Evolutionary conservation across 257 asterid genomes (phyloP).

Genomic region (Handroanthus guayacan): DNA sequence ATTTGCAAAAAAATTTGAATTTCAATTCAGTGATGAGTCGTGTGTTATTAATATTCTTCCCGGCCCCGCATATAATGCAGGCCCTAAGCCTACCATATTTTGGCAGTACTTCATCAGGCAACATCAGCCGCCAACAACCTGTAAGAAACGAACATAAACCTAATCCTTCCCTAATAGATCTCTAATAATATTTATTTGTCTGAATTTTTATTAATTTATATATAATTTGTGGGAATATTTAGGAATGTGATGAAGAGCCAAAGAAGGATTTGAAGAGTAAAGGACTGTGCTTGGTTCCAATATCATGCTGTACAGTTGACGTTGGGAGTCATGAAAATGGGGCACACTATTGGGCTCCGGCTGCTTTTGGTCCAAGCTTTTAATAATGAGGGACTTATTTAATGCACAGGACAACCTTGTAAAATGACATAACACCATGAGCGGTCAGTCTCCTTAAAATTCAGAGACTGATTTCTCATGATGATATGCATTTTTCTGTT

Average conservation of each 20-base stretch:
- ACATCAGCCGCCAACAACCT: slow-evolving; percentile 50
- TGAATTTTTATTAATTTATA: neutral
- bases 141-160: slow-evolving; percentile 39
- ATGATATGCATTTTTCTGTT: slow-evolving; percentile 65
- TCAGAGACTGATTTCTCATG: slow-evolving; percentile 76
- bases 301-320: slow-evolving; percentile 66
- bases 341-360: slow-evolving; percentile 76
- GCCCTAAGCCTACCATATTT: slow-evolving; percentile 83
- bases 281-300: slow-evolving; percentile 84
- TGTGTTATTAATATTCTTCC: slow-evolving; percentile 29
- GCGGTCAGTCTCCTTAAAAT: slow-evolving; percentile 69
- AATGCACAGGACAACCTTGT: too few relatives aligned
- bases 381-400: slow-evolving; percentile 31
- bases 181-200: neutral
- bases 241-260: slow-evolving; percentile 58
- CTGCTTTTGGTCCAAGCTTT: slow-evolving; percentile 56
- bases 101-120: slow-evolving; percentile 53
- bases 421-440: slow-evolving; percentile 71
- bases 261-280: slow-evolving; percentile 70
- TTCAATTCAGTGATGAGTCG: slow-evolving; percentile 30
- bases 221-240: neutral
- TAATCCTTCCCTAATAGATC: neutral
- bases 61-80: slow-evolving; percentile 56
- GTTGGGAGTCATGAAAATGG: slow-evolving; percentile 72
- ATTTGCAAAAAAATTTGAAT: neutral